Evolutionary conservation across 148 eudicot genomes (phyloP).

Genomic region (Cornus controversa): DNA sequence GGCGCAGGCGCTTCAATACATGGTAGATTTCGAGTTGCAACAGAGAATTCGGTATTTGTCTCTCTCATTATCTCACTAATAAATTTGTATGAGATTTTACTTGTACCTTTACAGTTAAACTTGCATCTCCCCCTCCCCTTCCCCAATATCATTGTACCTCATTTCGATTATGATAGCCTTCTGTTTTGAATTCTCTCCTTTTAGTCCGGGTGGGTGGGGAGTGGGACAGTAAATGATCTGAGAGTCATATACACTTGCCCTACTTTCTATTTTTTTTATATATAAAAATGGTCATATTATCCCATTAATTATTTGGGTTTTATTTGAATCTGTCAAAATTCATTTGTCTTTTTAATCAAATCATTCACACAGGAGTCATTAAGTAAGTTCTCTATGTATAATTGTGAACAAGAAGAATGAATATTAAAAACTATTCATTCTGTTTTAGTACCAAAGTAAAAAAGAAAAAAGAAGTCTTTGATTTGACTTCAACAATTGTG

Average conservation of each 20-base stretch:
- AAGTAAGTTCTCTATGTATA: not conserved
- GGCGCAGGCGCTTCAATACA: constrained; percentile 90
- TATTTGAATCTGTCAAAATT: not conserved
- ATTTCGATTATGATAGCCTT: no score
- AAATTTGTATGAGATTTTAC: not conserved
- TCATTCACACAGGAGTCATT: not conserved
- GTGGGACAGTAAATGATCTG: not conserved
- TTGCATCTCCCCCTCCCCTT: not conserved
- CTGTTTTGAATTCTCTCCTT: no score
- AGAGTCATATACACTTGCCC: not conserved
- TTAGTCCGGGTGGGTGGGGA: not conserved
- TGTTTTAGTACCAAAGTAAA: no score
- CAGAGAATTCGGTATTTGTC: constrained; percentile 79
- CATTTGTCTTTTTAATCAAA: not conserved
- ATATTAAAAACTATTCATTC: no score
- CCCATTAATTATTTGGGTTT: not conserved
- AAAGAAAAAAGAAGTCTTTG: no score
- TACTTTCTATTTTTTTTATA: not conserved
- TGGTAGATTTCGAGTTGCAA: constrained; percentile 91
- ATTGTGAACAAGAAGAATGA: not conserved
- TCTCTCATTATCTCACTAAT: not conserved
- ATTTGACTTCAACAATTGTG: no score
- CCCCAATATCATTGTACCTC: not conserved
- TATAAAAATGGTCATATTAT: not conserved
- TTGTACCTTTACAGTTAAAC: not conserved